Base-by-base conservation (phyloP, 2,329 filamentous ascomycete genomes). In the Claviceps digitariae region DNA sequence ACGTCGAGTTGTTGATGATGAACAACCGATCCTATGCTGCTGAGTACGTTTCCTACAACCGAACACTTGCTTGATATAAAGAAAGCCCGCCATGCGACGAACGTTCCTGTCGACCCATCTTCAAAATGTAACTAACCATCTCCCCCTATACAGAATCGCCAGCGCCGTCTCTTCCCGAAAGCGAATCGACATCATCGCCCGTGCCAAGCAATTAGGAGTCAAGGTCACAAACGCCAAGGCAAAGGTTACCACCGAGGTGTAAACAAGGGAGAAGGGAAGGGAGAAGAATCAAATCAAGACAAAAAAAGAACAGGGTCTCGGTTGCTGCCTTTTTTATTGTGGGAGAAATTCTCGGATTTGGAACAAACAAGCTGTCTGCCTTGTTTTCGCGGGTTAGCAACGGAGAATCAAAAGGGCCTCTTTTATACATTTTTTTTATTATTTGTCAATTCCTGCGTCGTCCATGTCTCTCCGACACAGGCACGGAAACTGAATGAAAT, bases 211-310 rank as follows among this genome's bases (percentile, higher is more conserved):
- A 77, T 79, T 98, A 70, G 89, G 90, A 71, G 93, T 98, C 74
- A 98, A 98, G 87, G 91, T 98, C 74, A 98, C 93, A 72, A 98
- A 98, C 83, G 76, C 88, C 77, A 95, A 96, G 87, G 93, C 90
- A 71, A 94, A 91, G 83, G 86, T 98, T 74, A 95, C 91, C 67
- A 95, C 90, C 66, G 93, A 98, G 84, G 79, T 84, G 69, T 86
- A 83, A 81, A 69, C 61, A 23, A 46, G 44, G 51, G 43, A 15
- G 1, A 10, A 38, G 4, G 13, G 29, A 21, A 48, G 10, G 17
- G 13, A 23, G 41, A 9, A 17, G 9, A 45, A n/a, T 27, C 23
- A 4, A 25, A 45, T 15, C 21, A 45, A 45, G 25, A 25, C 43
- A 25, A 25, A 20, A 25, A 17, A 20, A 45, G 15, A 45, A 25